Percentiles rank a stretch among this genome's conserved stretches.
These are phyloP conservation scores for Metschnikowia chrysomelidarum DNA, from an alignment of 805 yeast genomes.

Conservation along the genomic window DNA sequence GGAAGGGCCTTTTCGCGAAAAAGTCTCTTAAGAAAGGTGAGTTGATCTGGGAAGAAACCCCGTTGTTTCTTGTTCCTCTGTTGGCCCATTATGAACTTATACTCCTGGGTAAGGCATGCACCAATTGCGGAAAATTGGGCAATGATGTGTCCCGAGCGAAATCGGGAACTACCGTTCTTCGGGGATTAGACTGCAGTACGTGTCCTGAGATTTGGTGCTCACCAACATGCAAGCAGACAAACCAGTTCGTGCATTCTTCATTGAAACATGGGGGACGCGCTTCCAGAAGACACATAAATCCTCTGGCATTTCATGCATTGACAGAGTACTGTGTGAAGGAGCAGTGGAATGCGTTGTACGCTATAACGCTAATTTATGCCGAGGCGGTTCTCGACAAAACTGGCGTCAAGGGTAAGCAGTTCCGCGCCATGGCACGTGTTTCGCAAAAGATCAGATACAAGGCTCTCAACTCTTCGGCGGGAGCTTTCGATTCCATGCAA, in stretches of 20 bases:
- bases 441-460: constrained; percentile 63
- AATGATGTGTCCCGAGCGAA: constrained; percentile 25
- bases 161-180: constrained; percentile 31
- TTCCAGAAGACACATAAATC: constrained; percentile 38
- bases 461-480: constrained; percentile 55
- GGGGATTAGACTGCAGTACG: constrained; percentile 61
- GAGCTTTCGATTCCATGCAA: constrained; percentile 49
- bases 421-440: constrained; percentile 64
- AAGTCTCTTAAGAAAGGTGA: constrained; percentile 47
- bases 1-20: constrained; percentile 61
- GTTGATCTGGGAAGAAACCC: constrained; percentile 58
- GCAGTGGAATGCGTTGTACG: constrained; percentile 67
- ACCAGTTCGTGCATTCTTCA: constrained; percentile 45
- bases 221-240: constrained; percentile 55
- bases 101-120: constrained; percentile 63
- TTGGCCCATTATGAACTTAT: constrained; percentile 62
- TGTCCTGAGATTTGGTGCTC: constrained; percentile 75
- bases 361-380: constrained; percentile 58
- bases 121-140: constrained; percentile 64
- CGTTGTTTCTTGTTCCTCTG: constrained; percentile 64
- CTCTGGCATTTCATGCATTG: constrained; percentile 51
- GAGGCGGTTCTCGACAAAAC: constrained; percentile 41
- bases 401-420: constrained; percentile 42
- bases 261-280: constrained; percentile 52
- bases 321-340: constrained; percentile 62